Conservation (phyloP, 179 eudicot genomes). For the Drosera spatulata region DNA sequence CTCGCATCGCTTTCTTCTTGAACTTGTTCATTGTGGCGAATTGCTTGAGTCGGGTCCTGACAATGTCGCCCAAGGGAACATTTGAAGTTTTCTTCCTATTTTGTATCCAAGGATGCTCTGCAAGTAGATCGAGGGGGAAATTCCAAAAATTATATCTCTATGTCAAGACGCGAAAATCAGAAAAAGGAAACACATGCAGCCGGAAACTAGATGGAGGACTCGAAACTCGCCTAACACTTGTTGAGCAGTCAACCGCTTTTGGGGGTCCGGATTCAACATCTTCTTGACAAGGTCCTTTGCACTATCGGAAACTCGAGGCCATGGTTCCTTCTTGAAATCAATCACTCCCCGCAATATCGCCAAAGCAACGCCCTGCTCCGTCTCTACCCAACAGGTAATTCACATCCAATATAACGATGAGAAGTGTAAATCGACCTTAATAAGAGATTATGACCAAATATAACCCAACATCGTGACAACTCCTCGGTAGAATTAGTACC, state of each 20-base stretch:
- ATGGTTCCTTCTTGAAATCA: constrained; percentile 94
- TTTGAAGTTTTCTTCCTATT: constrained; percentile 87
- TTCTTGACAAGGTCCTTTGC: constrained; percentile 75
- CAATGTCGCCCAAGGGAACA: constrained; percentile 89
- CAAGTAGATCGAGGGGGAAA: constrained; percentile 6
- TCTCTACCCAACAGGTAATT: constrained; percentile 37
- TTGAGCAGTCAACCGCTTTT: constrained; percentile 73
- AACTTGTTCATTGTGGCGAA: constrained; percentile 84
- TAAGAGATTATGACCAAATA: not conserved
- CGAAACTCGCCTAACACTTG: constrained; percentile 77
- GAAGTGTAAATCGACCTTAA: no score
- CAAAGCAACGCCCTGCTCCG: constrained; percentile 90
- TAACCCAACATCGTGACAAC: not conserved
- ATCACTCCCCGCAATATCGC: constrained; percentile 73
- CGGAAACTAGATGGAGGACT: not conserved
- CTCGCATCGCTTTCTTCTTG: constrained; percentile 82
- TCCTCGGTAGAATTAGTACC: constrained; percentile 8
- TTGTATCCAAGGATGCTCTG: constrained; percentile 94
- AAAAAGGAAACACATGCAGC: not conserved
- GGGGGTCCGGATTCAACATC: constrained; percentile 85
- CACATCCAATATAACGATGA: no score
- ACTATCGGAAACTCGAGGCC: constrained; percentile 91
- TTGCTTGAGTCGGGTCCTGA: constrained; percentile 80
- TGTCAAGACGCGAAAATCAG: not conserved
- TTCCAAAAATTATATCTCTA: not conserved